Evolutionary conservation across 331 rosid genomes (phyloP).

Genomic region (Erythrophleum ivorense): DNA sequence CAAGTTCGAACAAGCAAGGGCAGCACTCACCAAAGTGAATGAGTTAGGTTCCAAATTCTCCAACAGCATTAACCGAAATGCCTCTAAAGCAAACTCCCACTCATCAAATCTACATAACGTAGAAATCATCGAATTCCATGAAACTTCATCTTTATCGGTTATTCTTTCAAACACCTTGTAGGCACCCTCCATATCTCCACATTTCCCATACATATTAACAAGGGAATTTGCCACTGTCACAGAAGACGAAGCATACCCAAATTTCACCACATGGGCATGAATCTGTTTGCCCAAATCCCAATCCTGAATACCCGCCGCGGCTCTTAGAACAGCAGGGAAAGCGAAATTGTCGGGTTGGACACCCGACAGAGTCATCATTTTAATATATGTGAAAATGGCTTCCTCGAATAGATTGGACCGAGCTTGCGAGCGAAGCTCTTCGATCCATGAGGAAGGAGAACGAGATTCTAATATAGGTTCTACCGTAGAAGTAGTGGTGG

Average conservation of each 20-base stretch:
- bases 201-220: conserved; percentile 72
- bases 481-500: conserved; percentile 24
- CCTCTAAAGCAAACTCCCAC: conserved; percentile 70
- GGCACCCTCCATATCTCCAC: conserved; percentile 60
- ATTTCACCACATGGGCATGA: conserved; percentile 71
- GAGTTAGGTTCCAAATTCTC: conserved; percentile 68
- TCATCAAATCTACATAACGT: conserved; percentile 64
- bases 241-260: conserved; percentile 51
- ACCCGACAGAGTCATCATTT: conserved; percentile 50
- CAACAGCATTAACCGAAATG: conserved; percentile 60
- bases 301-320: conserved; percentile 61
- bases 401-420: conserved; percentile 58
- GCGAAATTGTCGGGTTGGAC: conserved; percentile 72
- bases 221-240: conserved; percentile 73
- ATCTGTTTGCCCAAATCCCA: conserved; percentile 63
- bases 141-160: conserved; percentile 62
- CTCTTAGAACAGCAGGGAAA: conserved; percentile 83
- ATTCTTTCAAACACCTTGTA: conserved; percentile 66
- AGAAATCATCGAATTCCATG: conserved; percentile 84
- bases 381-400: conserved; percentile 66
- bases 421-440: conserved; percentile 62
- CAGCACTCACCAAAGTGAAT: conserved; percentile 72
- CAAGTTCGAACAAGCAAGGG: conserved; percentile 71
- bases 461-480: conserved; percentile 40
- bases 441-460: conserved; percentile 63